phyloP scores from a whole-genome alignment of 805 yeast genomes.

The Myxozyma udenii region DNA sequence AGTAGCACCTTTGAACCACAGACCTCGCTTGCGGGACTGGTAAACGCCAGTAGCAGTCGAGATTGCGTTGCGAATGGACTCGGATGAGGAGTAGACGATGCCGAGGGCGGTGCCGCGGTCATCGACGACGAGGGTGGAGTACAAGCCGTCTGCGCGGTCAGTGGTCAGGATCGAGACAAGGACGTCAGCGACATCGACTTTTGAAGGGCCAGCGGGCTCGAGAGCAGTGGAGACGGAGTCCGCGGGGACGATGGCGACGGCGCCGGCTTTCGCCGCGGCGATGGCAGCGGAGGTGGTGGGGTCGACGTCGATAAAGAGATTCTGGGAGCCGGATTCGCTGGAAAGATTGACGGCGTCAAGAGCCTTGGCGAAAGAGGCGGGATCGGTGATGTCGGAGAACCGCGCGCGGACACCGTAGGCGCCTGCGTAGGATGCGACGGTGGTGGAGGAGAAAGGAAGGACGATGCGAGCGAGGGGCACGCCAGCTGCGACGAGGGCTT shows the following conservation, averaged over 20 bases:
- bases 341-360: conserved; percentile 21
- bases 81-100: conserved; percentile 81
- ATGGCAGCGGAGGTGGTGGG: conserved; percentile 15
- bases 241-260: conserved; percentile 29
- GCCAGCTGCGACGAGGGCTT: conserved; percentile 45
- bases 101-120: conserved; percentile 72
- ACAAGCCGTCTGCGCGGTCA: conserved; percentile 84
- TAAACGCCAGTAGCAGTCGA: conserved; percentile 83
- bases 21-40: conserved; percentile 82
- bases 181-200: conserved; percentile 26
- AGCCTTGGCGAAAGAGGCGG: conserved; percentile 8
- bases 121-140: conserved; percentile 78
- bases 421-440: background rate
- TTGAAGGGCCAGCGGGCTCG: conserved; percentile 17
- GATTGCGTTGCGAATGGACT: conserved; percentile 78
- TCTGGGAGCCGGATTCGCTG: conserved; percentile 26
- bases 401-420: conserved; percentile 26
- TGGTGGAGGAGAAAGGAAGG: conserved; percentile 29
- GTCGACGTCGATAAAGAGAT: conserved; percentile 27
- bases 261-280: conserved; percentile 6
- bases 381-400: conserved; percentile 9
- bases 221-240: conserved; percentile 20
- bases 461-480: conserved; percentile 52
- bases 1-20: conserved; percentile 95
- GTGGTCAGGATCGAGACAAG: conserved; percentile 40